A percentile compares a stretch with the other conserved stretches of the same genome.
Evolutionary conservation across 2,329 filamentous ascomycete species (phyloP).

Genomic region (Pyrenochaeta sp.): DNA sequence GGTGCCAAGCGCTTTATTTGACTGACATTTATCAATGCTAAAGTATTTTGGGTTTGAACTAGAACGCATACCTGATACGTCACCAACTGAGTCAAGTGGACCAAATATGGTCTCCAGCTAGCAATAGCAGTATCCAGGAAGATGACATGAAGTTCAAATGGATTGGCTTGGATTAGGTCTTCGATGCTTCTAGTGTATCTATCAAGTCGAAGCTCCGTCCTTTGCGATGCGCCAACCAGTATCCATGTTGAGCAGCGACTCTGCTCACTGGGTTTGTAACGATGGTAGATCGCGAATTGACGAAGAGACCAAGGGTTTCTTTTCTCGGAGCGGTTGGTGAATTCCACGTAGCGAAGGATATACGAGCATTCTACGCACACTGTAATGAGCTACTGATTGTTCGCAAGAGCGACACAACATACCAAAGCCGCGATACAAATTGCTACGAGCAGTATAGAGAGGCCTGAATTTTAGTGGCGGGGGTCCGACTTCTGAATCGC

Average conservation of each 20-base stretch:
- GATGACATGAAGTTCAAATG: conserved; percentile 34
- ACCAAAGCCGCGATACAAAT: conserved; percentile 26
- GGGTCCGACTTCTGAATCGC: conserved; percentile 26
- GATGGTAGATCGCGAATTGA: conserved; percentile 18
- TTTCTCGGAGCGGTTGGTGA: conserved; percentile 9
- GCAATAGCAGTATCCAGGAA: conserved; percentile 27
- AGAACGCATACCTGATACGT: background rate
- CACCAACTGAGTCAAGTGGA: conserved; percentile 13
- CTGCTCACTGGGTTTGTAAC: background rate
- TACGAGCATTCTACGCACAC: conserved; percentile 14
- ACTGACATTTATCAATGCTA: conserved; percentile 10
- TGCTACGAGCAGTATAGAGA: conserved; percentile 7
- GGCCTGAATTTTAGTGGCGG: conserved; percentile 24
- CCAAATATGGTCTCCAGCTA: conserved; percentile 28
- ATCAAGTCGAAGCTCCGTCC: conserved; percentile 11
- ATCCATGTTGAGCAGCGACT: conserved; percentile 16
- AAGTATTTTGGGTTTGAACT: background rate
- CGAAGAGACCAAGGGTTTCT: conserved; percentile 17
- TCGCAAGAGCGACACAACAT: background rate
- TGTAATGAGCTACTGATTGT: background rate
- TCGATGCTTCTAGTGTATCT: conserved; percentile 2
- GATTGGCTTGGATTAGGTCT: conserved; percentile 14
- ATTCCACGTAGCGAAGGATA: conserved; percentile 17
- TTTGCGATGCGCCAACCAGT: conserved; percentile 9
- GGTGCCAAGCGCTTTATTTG: conserved; percentile 20